Evolutionary conservation across 192 early-diverging fungal genomes (phyloP).

Genomic region (Gigaspora rosea): DNA sequence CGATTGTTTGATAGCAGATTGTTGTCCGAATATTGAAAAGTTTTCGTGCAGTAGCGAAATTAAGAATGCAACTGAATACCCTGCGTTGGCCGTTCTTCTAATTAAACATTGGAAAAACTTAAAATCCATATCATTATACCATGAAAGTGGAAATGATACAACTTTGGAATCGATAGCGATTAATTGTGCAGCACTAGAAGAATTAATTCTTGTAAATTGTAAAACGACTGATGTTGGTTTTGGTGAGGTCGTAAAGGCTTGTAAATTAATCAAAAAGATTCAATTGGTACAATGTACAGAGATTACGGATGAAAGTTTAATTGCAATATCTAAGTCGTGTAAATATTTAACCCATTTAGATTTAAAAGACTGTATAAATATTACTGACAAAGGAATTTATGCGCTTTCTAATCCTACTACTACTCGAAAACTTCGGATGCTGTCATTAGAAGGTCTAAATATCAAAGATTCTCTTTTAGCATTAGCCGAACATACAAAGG

Average conservation of each 20-base stretch:
- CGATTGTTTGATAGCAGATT: neutral
- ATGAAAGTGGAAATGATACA: neutral
- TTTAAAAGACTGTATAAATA: neutral
- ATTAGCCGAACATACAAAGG: neutral
- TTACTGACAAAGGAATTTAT: neutral
- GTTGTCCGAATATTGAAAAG: slow-evolving; percentile 16
- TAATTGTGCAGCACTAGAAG: neutral
- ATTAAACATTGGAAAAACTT: neutral
- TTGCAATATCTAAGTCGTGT: neutral
- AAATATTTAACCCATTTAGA: neutral
- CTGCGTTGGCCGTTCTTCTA: neutral
- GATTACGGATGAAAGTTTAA: neutral
- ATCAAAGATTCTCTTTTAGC: neutral
- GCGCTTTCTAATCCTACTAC: neutral
- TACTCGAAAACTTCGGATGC: neutral
- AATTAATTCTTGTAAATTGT: neutral
- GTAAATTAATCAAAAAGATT: neutral
- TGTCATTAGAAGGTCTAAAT: neutral
- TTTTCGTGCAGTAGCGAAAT: neutral
- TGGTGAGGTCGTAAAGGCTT: neutral
- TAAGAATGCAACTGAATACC: neutral
- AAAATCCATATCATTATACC: neutral
- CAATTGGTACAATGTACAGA: neutral
- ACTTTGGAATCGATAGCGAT: neutral
- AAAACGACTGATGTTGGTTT: neutral